Evolutionary conservation across 2,329 filamentous ascomycete genomes (phyloP), one percentile per base, ranked within the genome.

Genomic region (Botrytis fragariae): DNA sequence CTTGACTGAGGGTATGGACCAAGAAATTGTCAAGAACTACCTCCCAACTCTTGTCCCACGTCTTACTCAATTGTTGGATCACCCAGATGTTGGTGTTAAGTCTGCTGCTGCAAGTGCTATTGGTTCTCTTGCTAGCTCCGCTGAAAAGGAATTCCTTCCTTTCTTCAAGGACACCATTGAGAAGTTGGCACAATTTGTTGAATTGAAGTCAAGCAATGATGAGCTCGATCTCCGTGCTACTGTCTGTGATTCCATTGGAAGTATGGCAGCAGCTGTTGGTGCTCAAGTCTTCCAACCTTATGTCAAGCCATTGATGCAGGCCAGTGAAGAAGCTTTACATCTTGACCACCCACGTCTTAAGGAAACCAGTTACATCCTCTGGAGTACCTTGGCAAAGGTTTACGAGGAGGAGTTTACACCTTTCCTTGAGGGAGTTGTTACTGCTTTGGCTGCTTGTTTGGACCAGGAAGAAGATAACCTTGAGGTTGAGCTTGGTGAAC

Each of bases 321-420:
- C 95, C 22, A 97, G 93, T 77, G 95, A 98, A 83, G 95, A 98
- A 83, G 95, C 93, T 72, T 87, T 98, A 3, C 87, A 92, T 78
- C 90, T 99, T 4, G 95, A 94, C 78, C 95, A 98, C 84, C 93
- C 95, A 60, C 90, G 95, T 73, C 90, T 98, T 69, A 93, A 94
- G 83, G 96, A 99, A 86, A 98, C 94, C 75, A 97, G 94, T 82
- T 99, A 97, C 84, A 97, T 98, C 75, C 88, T 99, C 72, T 99
- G 96, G 95, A 94, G 93, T 77, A 94, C 93, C 59, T 90, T 99
- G 81, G 92, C 95, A 75, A 97, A 97, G 85, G 94, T 98, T 16
- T 98, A 98, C 83, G 91, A 92, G 79, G 92, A 93, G 80, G 87
- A 94, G 72, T 95, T 97, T 75, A 89, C 90, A 73, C 90, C 92